Conservation (phyloP, 805 yeast genomes). For the Vanderwaltozyma verrucispora region DNA sequence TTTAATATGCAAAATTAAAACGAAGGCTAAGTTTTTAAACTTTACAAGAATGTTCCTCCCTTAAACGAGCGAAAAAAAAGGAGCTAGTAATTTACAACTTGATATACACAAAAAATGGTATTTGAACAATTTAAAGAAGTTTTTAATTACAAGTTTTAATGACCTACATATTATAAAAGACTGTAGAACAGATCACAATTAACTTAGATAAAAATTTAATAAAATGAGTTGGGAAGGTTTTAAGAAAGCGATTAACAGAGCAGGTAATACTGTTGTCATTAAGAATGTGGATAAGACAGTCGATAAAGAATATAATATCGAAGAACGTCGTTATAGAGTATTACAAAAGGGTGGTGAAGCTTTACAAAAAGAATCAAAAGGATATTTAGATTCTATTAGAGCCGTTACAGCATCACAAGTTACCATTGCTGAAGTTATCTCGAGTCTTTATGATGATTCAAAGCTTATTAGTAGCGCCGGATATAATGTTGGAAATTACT, state of each 20-base stretch:
- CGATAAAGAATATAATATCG: slow-evolving; percentile 76
- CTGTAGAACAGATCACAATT: no score
- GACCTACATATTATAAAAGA: no score
- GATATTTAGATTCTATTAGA: slow-evolving; percentile 67
- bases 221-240: slow-evolving; percentile 94
- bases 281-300: slow-evolving; percentile 59
- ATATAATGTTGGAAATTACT: slow-evolving; percentile 53
- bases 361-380: slow-evolving; percentile 67
- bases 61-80: no score
- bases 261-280: slow-evolving; percentile 65
- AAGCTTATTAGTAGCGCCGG: slow-evolving; percentile 39
- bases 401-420: slow-evolving; percentile 80
- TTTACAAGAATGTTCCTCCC: no score
- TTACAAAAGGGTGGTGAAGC: slow-evolving; percentile 60
- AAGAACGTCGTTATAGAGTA: slow-evolving; percentile 78
- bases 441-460: slow-evolving; percentile 68
- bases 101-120: no score
- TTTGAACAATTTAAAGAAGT: no score
- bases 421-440: slow-evolving; percentile 71
- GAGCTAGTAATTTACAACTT: no score
- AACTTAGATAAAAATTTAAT: no score
- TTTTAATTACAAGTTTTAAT: no score
- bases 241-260: slow-evolving; percentile 90
- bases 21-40: no score
- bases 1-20: no score